Evolutionary conservation across 192 early-diverging fungal species (phyloP), one percentile per base, ranked within the genome.

Genomic region (Coemansia sp.): DNA sequence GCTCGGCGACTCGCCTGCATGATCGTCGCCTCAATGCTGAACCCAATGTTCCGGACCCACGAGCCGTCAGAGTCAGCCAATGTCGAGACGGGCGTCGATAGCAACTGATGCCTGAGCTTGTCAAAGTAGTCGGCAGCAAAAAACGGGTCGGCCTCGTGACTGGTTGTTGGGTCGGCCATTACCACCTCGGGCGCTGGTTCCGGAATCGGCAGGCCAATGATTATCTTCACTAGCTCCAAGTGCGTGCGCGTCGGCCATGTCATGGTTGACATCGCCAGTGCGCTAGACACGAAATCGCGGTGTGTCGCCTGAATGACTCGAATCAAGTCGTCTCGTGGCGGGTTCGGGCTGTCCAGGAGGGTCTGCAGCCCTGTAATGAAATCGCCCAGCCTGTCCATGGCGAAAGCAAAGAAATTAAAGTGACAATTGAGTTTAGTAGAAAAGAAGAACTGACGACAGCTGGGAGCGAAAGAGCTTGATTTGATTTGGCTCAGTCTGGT

Each of bases 221-320:
- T 36, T 44, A 81, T 77, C 41, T 77, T 81, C n/a, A 81, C 79
- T n/a, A 81, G 79, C 65, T 81, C 79, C 56, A 81, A 36, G 68
- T 77, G 74, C 8, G 79, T 81, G 14, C 65, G 74, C 5, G 74
- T 77, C 3, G 79, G 74, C 79, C 79, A 81, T 4, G 41, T 57
- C 48, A 81, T 14, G 4, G 79, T 81, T 3, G 79, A 73, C 33
- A 70, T n/a, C 7, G 71, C 59, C 24, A 81, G 64, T 2, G 79
- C 79, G 44, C 57, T 73, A 41, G 71, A 59, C 9, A 81, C 65
- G 46, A 81, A 81, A 13, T 75, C 79, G 56, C 72, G 74, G 17
- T 73, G 70, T 21, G 79, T 77, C 36, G 74, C 70, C 33, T 69
- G 67, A 41, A 81, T 76, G 13, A 77, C 71, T 16, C 71, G 74